phyloP scores from a whole-genome alignment of 345 rosid genomes.

The Moricandia moricandioides region DNA sequence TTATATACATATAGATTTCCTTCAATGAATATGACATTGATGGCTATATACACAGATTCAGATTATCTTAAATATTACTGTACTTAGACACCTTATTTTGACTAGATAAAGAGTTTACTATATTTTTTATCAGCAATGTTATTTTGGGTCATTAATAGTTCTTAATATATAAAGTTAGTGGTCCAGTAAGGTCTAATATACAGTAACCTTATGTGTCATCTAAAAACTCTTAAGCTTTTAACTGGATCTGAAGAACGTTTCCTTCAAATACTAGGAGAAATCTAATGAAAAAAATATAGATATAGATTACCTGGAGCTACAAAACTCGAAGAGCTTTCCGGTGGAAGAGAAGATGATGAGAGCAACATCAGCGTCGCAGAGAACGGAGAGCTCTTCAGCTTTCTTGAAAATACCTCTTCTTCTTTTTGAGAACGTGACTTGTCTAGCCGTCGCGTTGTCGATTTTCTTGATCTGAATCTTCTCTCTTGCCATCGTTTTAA shows the following conservation, averaged over 20 bases:
- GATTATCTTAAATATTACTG: constrained; percentile 1
- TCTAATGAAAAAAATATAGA: neutral
- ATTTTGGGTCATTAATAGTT: neutral
- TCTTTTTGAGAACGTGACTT: constrained; percentile 72
- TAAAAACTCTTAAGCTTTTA: neutral
- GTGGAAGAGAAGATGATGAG: constrained; percentile 67
- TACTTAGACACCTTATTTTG: constrained; percentile 17
- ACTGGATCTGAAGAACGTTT: constrained; percentile 25
- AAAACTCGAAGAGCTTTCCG: constrained; percentile 63
- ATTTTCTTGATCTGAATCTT: constrained; percentile 71
- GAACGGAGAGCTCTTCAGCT: constrained; percentile 72
- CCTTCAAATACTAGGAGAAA: neutral
- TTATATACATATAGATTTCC: neutral
- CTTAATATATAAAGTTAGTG: constrained; percentile 14
- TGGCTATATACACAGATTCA: too few relatives aligned
- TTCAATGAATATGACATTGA: too few relatives aligned
- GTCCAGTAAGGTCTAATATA: constrained; percentile 21
- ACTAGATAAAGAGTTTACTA: constrained; percentile 29
- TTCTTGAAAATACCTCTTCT: constrained; percentile 70
- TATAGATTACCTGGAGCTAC: constrained; percentile 69
- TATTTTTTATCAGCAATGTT: neutral
- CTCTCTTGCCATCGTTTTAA: constrained; percentile 54
- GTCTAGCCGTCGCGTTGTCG: constrained; percentile 63
- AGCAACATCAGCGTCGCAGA: constrained; percentile 73
- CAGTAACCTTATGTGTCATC: constrained; percentile 17